A percentile compares a stretch with the other conserved stretches of the same genome.
These are phyloP conservation scores for Groenewaldozyma sp. DNA, from an alignment of 1,139 yeast genomes.

Conservation along the genomic window DNA sequence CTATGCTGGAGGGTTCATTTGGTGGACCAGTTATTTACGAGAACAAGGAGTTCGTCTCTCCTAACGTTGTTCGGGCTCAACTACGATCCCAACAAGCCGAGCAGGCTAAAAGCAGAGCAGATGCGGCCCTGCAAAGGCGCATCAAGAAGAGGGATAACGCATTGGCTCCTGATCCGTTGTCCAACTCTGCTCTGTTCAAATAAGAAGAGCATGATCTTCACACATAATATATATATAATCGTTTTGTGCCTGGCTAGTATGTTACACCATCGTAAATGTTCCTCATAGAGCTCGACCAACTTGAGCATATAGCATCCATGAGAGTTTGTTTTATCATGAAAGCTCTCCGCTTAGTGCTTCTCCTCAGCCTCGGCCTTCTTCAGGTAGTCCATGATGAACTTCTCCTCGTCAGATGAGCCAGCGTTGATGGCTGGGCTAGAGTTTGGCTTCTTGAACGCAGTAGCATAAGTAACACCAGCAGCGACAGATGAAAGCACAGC, in stretches of 20 bases:
- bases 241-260: too few relatives aligned
- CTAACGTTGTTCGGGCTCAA: slow-evolving; percentile 92
- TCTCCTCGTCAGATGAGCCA: slow-evolving; percentile 78
- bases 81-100: slow-evolving; percentile 69
- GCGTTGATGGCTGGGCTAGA: slow-evolving; percentile 65
- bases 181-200: slow-evolving; percentile 63
- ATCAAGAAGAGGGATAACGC: slow-evolving; percentile 67
- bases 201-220: slow-evolving; percentile 6
- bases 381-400: slow-evolving; percentile 48
- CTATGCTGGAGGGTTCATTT: slow-evolving; percentile 91
- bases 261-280: slow-evolving; percentile 3
- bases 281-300: slow-evolving; percentile 2
- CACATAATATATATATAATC: too few relatives aligned
- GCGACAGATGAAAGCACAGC: slow-evolving; percentile 28
- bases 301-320: slow-evolving; percentile 8
- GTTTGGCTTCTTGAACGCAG: slow-evolving; percentile 38
- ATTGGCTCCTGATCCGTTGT: slow-evolving; percentile 72
- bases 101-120: slow-evolving; percentile 69
- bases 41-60: slow-evolving; percentile 92
- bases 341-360: slow-evolving; percentile 16
- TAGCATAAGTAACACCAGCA: slow-evolving; percentile 24
- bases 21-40: slow-evolving; percentile 98
- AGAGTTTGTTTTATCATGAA: too few relatives aligned
- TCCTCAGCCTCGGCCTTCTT: slow-evolving; percentile 32
- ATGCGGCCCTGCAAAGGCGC: slow-evolving; percentile 70